Percentiles rank a stretch among this genome's conserved stretches.
Conservation (phyloP, 129 eudicot genomes). For the Ambrosia artemisiifolia region DNA sequence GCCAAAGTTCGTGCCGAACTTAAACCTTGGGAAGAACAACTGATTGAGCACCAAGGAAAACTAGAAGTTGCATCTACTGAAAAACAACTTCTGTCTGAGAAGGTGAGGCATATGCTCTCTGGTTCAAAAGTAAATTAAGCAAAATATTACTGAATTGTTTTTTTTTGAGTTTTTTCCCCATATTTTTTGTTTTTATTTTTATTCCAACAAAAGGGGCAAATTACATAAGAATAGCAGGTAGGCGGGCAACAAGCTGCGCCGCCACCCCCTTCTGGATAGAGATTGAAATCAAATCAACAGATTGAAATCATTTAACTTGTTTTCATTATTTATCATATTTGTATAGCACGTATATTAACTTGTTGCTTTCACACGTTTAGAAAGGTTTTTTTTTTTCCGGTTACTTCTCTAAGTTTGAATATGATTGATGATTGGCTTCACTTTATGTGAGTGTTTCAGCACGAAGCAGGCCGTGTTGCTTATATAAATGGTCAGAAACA, state of each 20-base stretch:
- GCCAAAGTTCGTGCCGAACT: constrained; percentile 71
- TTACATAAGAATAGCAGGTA: too few species aligned
- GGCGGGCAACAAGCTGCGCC: too few species aligned
- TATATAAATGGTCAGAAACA: constrained; percentile 72
- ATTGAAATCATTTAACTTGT: neutral
- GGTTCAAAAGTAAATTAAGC: neutral
- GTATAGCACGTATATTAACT: neutral
- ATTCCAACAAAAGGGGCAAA: too few species aligned
- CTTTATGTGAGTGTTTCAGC: constrained; percentile 45
- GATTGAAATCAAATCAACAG: neutral
- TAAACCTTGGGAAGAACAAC: constrained; percentile 89
- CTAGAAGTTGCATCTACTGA: constrained; percentile 87
- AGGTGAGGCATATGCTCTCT: constrained; percentile 38
- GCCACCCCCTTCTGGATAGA: too few species aligned
- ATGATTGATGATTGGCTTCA: constrained; percentile 6
- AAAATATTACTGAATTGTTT: neutral
- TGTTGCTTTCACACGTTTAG: neutral
- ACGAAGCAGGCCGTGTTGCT: constrained; percentile 70
- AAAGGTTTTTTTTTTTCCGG: neutral
- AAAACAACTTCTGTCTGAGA: constrained; percentile 61
- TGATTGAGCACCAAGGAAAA: constrained; percentile 81
- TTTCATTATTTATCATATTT: neutral
- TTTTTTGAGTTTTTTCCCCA: too few species aligned
- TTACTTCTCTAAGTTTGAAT: constrained; percentile 1
- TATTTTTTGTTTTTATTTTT: too few species aligned